Evolutionary conservation across 106 monocot species (phyloP), one percentile per base, ranked within the genome.

Genomic region (Acorus calamus): DNA sequence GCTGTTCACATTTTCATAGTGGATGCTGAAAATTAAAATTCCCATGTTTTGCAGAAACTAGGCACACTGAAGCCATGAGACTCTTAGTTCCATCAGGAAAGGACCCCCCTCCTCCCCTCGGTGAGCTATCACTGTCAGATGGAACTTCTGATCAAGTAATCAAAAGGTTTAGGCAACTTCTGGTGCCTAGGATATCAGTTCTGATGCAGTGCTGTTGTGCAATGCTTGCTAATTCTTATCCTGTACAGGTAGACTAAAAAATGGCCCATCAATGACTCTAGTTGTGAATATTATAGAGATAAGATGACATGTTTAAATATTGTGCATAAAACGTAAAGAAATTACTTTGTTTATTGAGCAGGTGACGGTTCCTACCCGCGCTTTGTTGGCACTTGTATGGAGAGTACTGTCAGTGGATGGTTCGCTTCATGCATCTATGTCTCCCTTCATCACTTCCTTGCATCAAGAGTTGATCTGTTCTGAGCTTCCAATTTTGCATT

Each of bases 391-490:
- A 60, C 61, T 88, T 55, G 71, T 83, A 60, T 64, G 73, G 51
- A 75, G 91, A 72, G 83, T 98, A 67, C 84, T 98, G 70, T 11
- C n/a, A 43, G 14, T 85, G 58, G 87, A 91, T 79, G 91, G 91
- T 73, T 87, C 96, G 67, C 69, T 89, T 54, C 70, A 59, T 56
- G 75, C 50, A 57, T 61, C 80, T 8, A 59, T 67, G 10, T 62
- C 75, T 51, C 74, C 64, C 11, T 89, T 86, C 62, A 81, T 81
- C 14, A 85, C 91, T 69, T 54, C 80, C 48, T 56, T 85, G 78
- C 83, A 91, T 68, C 91, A 98, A 73, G 96, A 98, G 73, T 76
- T 91, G 78, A 66, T 98, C 8, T 98, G 96, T 78, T 71, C 73
- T 7, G 91, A 74, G 56, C 84, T 98, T 76, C 87, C 96, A 61